Evolutionary conservation across 805 yeast species (phyloP), one percentile per base, ranked within the genome.

Genomic region (Candida wancherniae): DNA sequence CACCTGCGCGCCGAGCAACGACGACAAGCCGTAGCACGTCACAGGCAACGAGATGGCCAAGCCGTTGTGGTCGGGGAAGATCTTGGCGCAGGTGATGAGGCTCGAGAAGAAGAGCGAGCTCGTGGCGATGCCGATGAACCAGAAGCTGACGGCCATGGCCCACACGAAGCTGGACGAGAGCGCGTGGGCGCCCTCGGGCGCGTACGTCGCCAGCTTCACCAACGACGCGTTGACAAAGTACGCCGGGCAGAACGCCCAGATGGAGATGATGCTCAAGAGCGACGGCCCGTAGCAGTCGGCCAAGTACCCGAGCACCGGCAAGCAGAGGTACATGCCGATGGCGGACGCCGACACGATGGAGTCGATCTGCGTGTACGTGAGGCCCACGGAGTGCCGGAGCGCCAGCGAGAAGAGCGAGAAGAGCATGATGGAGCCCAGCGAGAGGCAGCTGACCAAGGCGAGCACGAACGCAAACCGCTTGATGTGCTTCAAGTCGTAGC

Each of bases 251-350:
- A 81, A 81, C 16, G 80, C 61, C 30, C 73, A 35, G 24, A 79
- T 57, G 4, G 88, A 72, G 12, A 84, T 45, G 16, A 79, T 44
- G 4, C 88, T 78, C 24, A 87, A 54, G 10, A 81, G 50, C 8
- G 82, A 82, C 1, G 94, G 87, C 0, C 95, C 94, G 49, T 81
- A 84, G n/a, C 78, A 65, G 51, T 87, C 96, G 3, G 92, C 87
- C 29, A 84, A 58, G 41, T 82, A 75, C 1, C 97, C 97, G 24
- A 87, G 56, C 0, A 80, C 49, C 0, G 97, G 97, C 5, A 90
- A 74, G 7, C 90, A 78, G 31, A 86, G 54, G 53, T 90, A 92
- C 75, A 84, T 76, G 2, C 97, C 97, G 37, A 83, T 53, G 17
- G 83, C 80, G 22, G 84, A 77, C 15, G 73, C 64, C 17, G 86